Base-by-base conservation (phyloP, 306 rosid genomes). In the Inga laurina region DNA sequence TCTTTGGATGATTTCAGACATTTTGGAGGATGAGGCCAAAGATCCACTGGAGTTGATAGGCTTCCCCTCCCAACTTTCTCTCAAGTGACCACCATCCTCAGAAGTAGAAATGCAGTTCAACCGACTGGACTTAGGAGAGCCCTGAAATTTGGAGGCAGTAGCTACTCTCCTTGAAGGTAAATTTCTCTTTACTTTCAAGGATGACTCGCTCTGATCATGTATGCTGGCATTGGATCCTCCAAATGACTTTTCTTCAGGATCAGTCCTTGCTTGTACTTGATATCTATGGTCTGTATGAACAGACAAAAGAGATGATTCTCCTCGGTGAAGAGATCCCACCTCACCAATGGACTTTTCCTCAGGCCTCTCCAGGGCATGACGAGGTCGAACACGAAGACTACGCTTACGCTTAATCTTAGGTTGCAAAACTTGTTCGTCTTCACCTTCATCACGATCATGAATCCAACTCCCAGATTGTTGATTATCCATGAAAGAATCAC, bases 391-490 rank as follows among this genome's bases (percentile, higher is more conserved):
- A 82, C 99, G 94, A 77, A 92, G 90, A 83, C 97, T 97, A 32
- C 99, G 98, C 81, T 97, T 97, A 59, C 97, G 91, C 79, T 90
- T 97, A 85, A 97, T 89, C 88, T 91, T 97, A 45, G 99, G 99
- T 70, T 90, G 97, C 91, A 97, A 79, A 75, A 94, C 99, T 87
- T 97, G 99, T 71, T 92, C 98, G 79, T 91, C 99, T 90, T 94
- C 98, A 59, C 91, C 93, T 72, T 94, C 98, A 35, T 97, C 99
- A 69, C 98, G 97, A 54, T 97, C 99, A 82, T 94, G 97, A 86
- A 87, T 91, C 93, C 97, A 94, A 87, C 97, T 94, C 87, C 92
- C 99, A 76, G 98, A 97, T 82, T 89, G 97, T 80, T 94, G 98
- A 84, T 85, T 93, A 68, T 94, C 99, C 93, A 97, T 80, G 85